These are phyloP conservation scores for Fusarium clavum DNA, from an alignment of 2,329 filamentous ascomycete genomes.

Conservation along the genomic window DNA sequence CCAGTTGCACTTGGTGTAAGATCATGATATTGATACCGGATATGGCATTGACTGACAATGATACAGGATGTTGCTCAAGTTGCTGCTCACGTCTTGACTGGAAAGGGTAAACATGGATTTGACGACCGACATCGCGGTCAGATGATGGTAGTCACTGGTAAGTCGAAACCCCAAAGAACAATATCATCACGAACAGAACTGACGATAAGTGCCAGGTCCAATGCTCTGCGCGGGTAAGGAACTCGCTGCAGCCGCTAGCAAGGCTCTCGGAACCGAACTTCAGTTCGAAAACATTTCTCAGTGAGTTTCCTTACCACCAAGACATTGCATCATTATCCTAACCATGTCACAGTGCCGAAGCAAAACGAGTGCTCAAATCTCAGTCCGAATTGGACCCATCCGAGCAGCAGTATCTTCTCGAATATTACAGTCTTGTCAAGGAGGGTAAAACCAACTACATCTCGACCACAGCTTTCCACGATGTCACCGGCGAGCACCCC, in stretches of 20 bases:
- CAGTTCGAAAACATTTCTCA: conserved; percentile 43
- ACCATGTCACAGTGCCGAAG: conserved; percentile 11
- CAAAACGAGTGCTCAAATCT: conserved; percentile 9
- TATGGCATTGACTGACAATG: rapidly evolving
- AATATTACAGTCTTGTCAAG: conserved; percentile 24
- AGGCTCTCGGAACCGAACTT: conserved; percentile 55
- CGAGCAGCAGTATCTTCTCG: conserved; percentile 12
- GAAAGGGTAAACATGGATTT: conserved; percentile 24
- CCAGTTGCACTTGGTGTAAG: conserved; percentile 23
- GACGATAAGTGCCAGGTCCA: conserved; percentile 49
- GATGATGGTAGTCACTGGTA: conserved; percentile 23
- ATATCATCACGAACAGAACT: rapidly evolving
- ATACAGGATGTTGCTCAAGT: conserved; percentile 20
- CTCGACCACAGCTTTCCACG: neutral
- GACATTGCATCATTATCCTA: neutral
- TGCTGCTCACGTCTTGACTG: conserved; percentile 20
- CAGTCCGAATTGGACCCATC: conserved; percentile 5
- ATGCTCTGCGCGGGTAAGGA: conserved; percentile 60
- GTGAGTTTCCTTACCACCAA: neutral
- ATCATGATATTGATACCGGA: rapidly evolving
- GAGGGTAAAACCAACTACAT: conserved; percentile 26
- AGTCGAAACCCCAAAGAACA: neutral
- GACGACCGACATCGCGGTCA: conserved; percentile 16
- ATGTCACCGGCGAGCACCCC: conserved; percentile 13
- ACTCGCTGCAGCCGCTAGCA: conserved; percentile 58